Evolutionary conservation across 2,329 filamentous ascomycete genomes (phyloP).

Genomic region (Ophiostoma perfectum): DNA sequence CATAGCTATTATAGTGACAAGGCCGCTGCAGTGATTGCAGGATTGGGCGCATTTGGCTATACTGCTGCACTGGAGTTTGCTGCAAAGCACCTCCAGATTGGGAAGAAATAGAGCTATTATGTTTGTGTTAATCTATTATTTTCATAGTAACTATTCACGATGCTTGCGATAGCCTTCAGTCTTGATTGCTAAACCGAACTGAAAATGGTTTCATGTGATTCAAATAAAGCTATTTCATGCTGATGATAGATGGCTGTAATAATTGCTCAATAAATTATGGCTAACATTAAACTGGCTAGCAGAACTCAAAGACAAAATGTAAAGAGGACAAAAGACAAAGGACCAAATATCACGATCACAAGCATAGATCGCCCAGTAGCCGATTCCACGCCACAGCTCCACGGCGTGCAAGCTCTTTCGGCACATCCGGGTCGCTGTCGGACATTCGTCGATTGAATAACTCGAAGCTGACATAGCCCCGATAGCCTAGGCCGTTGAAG

Average conservation of each 20-base stretch:
- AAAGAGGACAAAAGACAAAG: neutral
- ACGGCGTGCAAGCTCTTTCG: conserved; percentile 47
- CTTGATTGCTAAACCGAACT: no score
- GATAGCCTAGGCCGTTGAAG: conserved; percentile 50
- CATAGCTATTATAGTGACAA: conserved; percentile 72
- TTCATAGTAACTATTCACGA: no score
- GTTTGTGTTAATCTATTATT: no score
- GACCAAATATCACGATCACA: neutral
- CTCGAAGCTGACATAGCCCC: conserved; percentile 57
- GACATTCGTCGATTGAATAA: conserved; percentile 52
- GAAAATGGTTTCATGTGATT: no score
- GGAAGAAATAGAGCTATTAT: conserved; percentile 33
- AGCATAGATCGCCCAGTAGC: neutral
- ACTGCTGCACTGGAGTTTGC: conserved; percentile 47
- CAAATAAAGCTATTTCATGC: no score
- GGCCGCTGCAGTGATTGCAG: conserved; percentile 67
- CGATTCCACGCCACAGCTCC: conserved; percentile 48
- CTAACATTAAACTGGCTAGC: no score
- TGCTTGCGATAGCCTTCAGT: no score
- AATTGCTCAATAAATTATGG: no score
- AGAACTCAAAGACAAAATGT: neutral
- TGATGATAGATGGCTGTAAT: no score
- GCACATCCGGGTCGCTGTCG: conserved; percentile 40
- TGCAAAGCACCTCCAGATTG: neutral
- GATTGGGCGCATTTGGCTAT: conserved; percentile 59